These are phyloP conservation scores for Staphylotrichum longicolle DNA, from an alignment of 495 filamentous ascomycete species.

Conservation along the genomic window DNA sequence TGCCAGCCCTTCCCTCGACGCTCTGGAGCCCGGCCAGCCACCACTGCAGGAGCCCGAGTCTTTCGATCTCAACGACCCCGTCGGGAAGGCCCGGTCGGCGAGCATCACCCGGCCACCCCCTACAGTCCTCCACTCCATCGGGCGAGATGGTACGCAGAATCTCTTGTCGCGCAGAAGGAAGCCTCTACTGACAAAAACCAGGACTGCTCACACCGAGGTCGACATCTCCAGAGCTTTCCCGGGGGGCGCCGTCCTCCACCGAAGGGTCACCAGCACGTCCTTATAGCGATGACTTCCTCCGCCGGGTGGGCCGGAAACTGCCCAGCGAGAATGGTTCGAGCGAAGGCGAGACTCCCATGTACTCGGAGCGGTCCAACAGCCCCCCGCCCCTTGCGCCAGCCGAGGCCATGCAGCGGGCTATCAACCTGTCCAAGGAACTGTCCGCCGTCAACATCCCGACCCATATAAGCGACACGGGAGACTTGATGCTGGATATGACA, in stretches of 20 bases:
- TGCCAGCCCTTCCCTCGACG: conserved; percentile 67
- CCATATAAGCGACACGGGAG: conserved; percentile 87
- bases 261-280: conserved; percentile 44
- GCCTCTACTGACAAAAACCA: conserved; percentile 32
- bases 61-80: conserved; percentile 62
- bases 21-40: conserved; percentile 53
- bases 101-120: conserved; percentile 40
- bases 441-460: conserved; percentile 87
- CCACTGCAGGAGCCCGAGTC: conserved; percentile 78
- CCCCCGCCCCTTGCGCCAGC: conserved; percentile 70
- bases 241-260: conserved; percentile 44
- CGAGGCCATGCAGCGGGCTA: conserved; percentile 80
- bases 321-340: conserved; percentile 49
- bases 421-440: conserved; percentile 82
- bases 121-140: conserved; percentile 30
- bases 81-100: conserved; percentile 36
- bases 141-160: conserved; percentile 32
- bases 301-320: conserved; percentile 34
- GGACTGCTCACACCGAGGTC: conserved; percentile 63
- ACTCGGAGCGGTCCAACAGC: conserved; percentile 62
- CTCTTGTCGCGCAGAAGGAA: not conserved
- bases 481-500: conserved; percentile 97
- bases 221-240: conserved; percentile 55
- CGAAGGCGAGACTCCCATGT: conserved; percentile 35
- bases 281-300: conserved; percentile 47